Percentiles rank a stretch among this genome's conserved stretches.
Conservation (phyloP, 2,329 filamentous ascomycete genomes). For the Hypoxylon sp. region DNA sequence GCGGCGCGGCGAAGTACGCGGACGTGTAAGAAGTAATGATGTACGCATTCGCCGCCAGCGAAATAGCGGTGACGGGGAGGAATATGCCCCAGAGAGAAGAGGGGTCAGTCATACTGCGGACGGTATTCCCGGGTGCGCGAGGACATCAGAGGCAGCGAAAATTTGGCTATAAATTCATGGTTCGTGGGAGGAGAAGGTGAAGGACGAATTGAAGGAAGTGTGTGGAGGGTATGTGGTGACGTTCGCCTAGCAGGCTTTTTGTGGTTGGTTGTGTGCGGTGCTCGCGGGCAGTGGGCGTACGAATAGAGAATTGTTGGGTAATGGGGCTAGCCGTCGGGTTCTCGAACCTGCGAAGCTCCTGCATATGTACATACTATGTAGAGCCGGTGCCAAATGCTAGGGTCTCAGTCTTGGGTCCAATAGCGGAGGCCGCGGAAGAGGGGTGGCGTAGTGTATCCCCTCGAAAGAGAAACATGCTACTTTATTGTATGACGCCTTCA, state of each 20-base stretch:
- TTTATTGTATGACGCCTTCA: conserved; percentile 27
- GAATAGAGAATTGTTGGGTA: conserved; percentile 26
- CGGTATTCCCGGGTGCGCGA: conserved; percentile 37
- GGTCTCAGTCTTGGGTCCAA: conserved; percentile 35
- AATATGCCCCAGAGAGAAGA: conserved; percentile 70
- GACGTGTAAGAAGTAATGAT: conserved; percentile 66
- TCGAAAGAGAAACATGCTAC: conserved; percentile 30
- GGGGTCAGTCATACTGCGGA: conserved; percentile 62
- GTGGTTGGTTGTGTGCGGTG: conserved; percentile 28
- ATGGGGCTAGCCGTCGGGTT: conserved; percentile 21
- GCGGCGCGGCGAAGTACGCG: conserved; percentile 71
- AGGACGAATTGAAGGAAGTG: conserved; percentile 34
- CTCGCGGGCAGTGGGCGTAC: conserved; percentile 23
- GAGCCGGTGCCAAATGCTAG: conserved; percentile 31
- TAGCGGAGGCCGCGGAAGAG: conserved; percentile 31
- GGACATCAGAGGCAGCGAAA: conserved; percentile 43
- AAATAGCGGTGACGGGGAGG: conserved; percentile 70
- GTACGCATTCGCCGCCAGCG: conserved; percentile 68
- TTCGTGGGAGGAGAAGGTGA: conserved; percentile 31
- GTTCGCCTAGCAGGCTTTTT: conserved; percentile 32
- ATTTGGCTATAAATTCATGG: conserved; percentile 38
- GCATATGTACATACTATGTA: conserved; percentile 25
- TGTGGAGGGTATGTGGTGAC: conserved; percentile 32
- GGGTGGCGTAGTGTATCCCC: conserved; percentile 29
- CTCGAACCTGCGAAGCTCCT: conserved; percentile 33